phyloP scores from a whole-genome alignment of 805 yeast genomes.

The Cephaloascus fragrans region DNA sequence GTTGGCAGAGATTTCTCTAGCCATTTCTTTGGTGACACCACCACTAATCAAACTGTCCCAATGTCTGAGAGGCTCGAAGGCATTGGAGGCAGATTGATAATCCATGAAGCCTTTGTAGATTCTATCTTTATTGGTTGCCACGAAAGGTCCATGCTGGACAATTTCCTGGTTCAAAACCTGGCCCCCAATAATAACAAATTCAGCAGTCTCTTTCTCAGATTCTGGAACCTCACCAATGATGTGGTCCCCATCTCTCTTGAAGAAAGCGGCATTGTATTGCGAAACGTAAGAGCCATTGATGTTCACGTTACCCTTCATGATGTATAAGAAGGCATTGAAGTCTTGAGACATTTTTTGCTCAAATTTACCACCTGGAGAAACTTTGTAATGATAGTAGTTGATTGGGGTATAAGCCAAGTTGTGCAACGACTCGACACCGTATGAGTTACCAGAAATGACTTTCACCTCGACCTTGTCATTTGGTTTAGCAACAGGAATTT shows the following conservation, averaged over 20 bases:
- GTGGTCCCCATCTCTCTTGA: conserved; percentile 58
- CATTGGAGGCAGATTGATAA: conserved; percentile 59
- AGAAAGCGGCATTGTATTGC: conserved; percentile 46
- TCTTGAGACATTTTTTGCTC: conserved; percentile 47
- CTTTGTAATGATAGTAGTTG: conserved; percentile 55
- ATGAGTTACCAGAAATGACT: conserved; percentile 70
- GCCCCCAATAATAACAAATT: conserved; percentile 73
- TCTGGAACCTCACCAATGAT: conserved; percentile 45
- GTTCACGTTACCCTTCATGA: conserved; percentile 49
- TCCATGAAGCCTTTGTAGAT: conserved; percentile 64
- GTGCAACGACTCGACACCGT: conserved; percentile 64
- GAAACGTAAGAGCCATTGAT: conserved; percentile 33
- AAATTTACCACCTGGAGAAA: conserved; percentile 58
- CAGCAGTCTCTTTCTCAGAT: conserved; percentile 31
- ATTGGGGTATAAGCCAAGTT: conserved; percentile 81
- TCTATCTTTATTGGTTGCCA: conserved; percentile 57
- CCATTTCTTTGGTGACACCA: background rate
- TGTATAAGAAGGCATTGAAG: conserved; percentile 63
- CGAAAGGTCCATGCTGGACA: conserved; percentile 90
- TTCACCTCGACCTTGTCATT: conserved; percentile 55
- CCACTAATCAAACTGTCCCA: conserved; percentile 31
- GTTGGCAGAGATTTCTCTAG: background rate
- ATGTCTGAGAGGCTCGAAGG: conserved; percentile 55
- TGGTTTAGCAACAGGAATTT: conserved; percentile 62
- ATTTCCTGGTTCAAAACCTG: conserved; percentile 61